A percentile compares a stretch with the other conserved stretches of the same genome.
These are phyloP conservation scores for Colletotrichum plurivorum DNA, from an alignment of 2,329 filamentous ascomycete genomes.

Conservation along the genomic window DNA sequence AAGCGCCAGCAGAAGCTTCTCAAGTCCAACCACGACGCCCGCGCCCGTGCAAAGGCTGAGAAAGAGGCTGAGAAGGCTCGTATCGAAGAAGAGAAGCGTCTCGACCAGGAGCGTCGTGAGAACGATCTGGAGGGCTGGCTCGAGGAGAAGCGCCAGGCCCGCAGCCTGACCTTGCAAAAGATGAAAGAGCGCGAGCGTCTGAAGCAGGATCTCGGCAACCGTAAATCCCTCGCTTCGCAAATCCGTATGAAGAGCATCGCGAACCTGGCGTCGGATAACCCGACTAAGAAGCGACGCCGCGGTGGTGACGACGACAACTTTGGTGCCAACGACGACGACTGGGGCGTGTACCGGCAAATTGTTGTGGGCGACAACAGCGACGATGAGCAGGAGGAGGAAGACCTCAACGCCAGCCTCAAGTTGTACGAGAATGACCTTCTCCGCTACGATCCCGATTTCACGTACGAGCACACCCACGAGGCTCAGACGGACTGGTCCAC, in stretches of 20 bases:
- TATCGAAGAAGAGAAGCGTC: conserved; percentile 83
- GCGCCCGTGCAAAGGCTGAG: conserved; percentile 93
- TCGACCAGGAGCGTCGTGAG: conserved; percentile 86
- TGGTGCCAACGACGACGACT: conserved; percentile 96
- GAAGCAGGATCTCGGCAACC: conserved; percentile 94
- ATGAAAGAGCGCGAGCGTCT: conserved; percentile 95
- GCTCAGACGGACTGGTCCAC: conserved; percentile 97
- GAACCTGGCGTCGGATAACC: conserved; percentile 92
- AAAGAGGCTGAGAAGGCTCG: conserved; percentile 94
- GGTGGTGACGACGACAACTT: conserved; percentile 97
- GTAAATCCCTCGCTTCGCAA: conserved; percentile 95
- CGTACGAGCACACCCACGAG: conserved; percentile 91
- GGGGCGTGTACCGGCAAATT: conserved; percentile 96
- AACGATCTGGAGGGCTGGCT: conserved; percentile 91
- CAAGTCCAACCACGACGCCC: conserved; percentile 95
- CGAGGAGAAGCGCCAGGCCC: conserved; percentile 81
- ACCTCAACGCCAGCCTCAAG: conserved; percentile 81
- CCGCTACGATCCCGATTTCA: conserved; percentile 88
- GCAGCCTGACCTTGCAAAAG: conserved; percentile 79
- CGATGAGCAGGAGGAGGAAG: conserved; percentile 93
- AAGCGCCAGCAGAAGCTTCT: conserved; percentile 93
- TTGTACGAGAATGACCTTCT: conserved; percentile 87
- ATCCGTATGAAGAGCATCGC: conserved; percentile 99
- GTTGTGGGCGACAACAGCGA: conserved; percentile 86
- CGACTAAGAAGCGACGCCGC: conserved; percentile 85